Conservation (phyloP, 2,329 filamentous ascomycete species). For the Microdochium trichocladiopsis region DNA sequence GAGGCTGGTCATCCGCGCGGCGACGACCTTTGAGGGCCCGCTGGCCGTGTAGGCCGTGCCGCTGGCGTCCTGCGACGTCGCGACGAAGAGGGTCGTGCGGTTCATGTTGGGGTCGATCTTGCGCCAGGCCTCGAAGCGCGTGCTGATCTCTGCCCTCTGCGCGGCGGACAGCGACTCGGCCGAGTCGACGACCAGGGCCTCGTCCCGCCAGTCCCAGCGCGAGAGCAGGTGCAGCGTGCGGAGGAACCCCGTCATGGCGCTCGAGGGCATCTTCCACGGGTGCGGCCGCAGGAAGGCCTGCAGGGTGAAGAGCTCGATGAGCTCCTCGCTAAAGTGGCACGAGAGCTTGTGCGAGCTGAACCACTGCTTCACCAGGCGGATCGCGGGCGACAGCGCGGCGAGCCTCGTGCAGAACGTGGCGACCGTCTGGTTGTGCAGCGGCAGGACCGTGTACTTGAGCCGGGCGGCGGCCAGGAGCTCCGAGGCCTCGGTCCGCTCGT, state of each 20-base stretch:
- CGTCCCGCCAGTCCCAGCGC: conserved; percentile 85
- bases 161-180: conserved; percentile 54
- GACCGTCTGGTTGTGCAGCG: conserved; percentile 76
- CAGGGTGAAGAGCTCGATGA: conserved; percentile 77
- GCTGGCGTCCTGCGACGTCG: conserved; percentile 69
- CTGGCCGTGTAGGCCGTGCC: conserved; percentile 74
- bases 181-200: conserved; percentile 76
- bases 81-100: conserved; percentile 71
- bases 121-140: conserved; percentile 75
- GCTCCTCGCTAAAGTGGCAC: conserved; percentile 68
- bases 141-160: conserved; percentile 56
- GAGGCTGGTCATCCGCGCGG: conserved; percentile 73
- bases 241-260: conserved; percentile 71
- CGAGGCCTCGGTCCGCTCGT: conserved; percentile 61
- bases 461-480: conserved; percentile 64
- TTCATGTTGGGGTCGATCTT: conserved; percentile 87
- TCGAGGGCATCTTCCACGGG: conserved; percentile 74
- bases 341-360: conserved; percentile 76
- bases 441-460: conserved; percentile 63
- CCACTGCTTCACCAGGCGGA: conserved; percentile 85
- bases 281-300: conserved; percentile 74
- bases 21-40: conserved; percentile 72
- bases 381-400: conserved; percentile 71
- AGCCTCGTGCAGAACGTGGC: conserved; percentile 74
- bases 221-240: conserved; percentile 74